These are phyloP conservation scores for Capsicum chinense DNA, from an alignment of 257 asterid species.

Conservation along the genomic window DNA sequence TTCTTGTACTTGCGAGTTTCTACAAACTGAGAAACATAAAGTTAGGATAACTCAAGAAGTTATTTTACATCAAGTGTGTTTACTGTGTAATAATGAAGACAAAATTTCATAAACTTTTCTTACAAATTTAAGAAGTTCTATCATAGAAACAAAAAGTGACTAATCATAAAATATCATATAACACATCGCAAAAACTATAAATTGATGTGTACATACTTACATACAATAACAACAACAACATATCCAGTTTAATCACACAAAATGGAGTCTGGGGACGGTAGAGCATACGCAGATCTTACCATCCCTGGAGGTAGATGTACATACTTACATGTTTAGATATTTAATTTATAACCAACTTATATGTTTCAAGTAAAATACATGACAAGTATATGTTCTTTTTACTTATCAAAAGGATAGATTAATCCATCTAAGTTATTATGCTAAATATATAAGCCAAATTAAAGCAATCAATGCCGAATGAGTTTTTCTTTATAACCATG, in stretches of 20 bases:
- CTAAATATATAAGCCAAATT: background rate
- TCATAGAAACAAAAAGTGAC: background rate
- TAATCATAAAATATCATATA: background rate
- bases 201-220: background rate
- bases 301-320: background rate
- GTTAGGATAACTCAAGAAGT: background rate
- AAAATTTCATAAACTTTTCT: background rate
- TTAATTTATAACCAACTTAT: background rate
- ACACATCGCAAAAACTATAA: background rate
- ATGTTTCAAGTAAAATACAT: background rate
- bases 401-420: background rate
- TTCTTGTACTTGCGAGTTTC: background rate
- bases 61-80: background rate
- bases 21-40: background rate
- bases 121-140: background rate
- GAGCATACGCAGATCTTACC: too few species aligned
- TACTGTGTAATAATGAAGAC: background rate
- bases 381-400: background rate
- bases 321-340: constrained; percentile 6
- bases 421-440: background rate
- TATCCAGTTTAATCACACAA: too few species aligned
- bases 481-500: background rate
- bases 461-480: background rate
- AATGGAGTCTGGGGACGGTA: too few species aligned
- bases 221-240: too few species aligned